A percentile compares a stretch with the other conserved stretches of the same genome.
Conservation (phyloP, 441 rosid genomes). For the Gossypium davidsonii region DNA sequence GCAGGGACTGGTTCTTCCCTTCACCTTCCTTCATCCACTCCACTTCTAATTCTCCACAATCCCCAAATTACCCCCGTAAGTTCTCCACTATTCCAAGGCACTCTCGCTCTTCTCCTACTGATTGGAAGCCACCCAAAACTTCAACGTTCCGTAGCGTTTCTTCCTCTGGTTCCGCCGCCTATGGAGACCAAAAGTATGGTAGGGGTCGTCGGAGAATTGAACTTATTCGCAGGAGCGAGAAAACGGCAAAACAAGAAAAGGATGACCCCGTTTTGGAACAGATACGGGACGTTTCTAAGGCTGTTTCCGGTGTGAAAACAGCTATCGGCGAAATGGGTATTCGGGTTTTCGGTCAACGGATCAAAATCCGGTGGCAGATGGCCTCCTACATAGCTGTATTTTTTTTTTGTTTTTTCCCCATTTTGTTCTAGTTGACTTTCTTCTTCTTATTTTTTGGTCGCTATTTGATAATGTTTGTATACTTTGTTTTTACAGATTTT, state of each 20-base stretch:
- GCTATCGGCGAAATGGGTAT: background rate
- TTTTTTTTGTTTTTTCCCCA: background rate
- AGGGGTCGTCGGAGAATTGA: constrained; percentile 33
- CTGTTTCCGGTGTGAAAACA: constrained; percentile 17
- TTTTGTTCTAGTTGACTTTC: background rate
- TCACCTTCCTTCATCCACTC: constrained; percentile 43
- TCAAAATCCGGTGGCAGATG: constrained; percentile 37
- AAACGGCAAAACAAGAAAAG: constrained; percentile 12
- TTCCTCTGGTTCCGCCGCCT: constrained; percentile 15
- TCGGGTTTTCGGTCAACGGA: constrained; percentile 17
- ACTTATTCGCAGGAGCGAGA: constrained; percentile 14
- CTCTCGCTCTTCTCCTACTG: constrained; percentile 20
- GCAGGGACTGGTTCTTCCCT: constrained; percentile 69
- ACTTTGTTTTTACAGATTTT: constrained; percentile 37
- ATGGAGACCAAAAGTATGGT: constrained; percentile 24
- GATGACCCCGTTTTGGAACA: constrained; percentile 7
- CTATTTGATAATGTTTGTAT: background rate
- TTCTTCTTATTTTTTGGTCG: background rate
- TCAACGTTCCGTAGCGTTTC: constrained; percentile 20
- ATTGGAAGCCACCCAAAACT: constrained; percentile 14
- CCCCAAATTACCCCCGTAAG: constrained; percentile 30
- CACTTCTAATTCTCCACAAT: constrained; percentile 11
- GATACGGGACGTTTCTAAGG: background rate
- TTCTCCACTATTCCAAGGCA: constrained; percentile 30
- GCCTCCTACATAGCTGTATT: constrained; percentile 32